Evolutionary conservation across 176 grass and related monocot genomes (phyloP), one percentile per base, ranked within the genome.

Genomic region (Oryza glumipatula): DNA sequence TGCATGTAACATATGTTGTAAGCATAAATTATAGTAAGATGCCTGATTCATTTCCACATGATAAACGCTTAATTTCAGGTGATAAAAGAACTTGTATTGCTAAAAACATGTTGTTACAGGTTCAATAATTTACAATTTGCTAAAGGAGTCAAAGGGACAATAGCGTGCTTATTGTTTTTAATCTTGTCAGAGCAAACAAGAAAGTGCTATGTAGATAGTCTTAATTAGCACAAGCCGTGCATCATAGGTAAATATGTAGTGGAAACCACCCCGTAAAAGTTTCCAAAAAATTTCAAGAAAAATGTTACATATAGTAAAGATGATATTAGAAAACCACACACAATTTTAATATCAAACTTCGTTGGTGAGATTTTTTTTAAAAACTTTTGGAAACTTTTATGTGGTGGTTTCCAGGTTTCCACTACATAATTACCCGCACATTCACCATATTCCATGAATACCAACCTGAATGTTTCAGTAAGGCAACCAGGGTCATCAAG

Each of bases 401-500:
- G 19, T 11, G 4, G 58, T 63, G 58, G 6, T 22, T n/a, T 60
- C 3, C 21, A 60, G 56, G 58, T 63, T 23, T 63, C 7, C n/a
- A 11, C n/a, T 63, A 63, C 21, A 63, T 23, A 61, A 22, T n/a
- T 22, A 63, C 58, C 21, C n/a, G 1, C 1, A 0, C 6, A 58
- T 6, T 63, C n/a, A 88, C 24, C 64, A 24, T 54, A 77, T 54
- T 73, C 67, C 46, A 35, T 67, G 11, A 56, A 78, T 70, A 67
- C 43, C 26, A 52, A 95, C 95, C 95, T 98, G 87, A 98, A 98
- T 86, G 84, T 82, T 92, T 98, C 96, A 70, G 88, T 80, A 84
- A 98, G 88, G 83, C 93, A 95, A 54, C 43, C 58, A 48, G 90
- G 85, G 65, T 98, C 91, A 83, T 95, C 91, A 81, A 89, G 67